Conservation (phyloP, 495 filamentous ascomycete genomes). For the Aspergillus sclerotioniger region DNA sequence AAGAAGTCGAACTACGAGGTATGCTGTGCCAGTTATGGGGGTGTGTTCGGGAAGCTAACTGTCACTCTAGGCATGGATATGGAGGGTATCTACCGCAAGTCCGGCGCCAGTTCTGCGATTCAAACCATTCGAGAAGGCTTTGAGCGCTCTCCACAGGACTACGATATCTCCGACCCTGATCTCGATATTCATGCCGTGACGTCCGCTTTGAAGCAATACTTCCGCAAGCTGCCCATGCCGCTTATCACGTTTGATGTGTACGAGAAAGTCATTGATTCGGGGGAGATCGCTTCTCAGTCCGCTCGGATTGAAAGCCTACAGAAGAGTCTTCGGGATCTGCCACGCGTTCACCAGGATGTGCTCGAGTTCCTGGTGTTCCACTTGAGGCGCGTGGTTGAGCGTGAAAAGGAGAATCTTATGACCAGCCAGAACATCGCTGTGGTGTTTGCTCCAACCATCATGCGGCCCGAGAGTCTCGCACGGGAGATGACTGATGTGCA, state of each 20-base stretch:
- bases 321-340: constrained; percentile 70
- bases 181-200: constrained; percentile 97
- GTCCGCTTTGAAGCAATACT: constrained; percentile 94
- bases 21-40: constrained; percentile 15
- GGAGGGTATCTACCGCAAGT: constrained; percentile 98
- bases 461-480: constrained; percentile 83
- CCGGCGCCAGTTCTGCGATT: constrained; percentile 82
- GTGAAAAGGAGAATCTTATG: constrained; percentile 87
- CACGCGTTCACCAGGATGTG: constrained; percentile 77
- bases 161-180: constrained; percentile 87
- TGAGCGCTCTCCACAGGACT: constrained; percentile 67
- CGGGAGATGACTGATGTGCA: constrained; percentile 96
- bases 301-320: constrained; percentile 65
- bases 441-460: constrained; percentile 96
- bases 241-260: constrained; percentile 93
- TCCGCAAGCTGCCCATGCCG: constrained; percentile 88
- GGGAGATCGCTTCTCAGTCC: constrained; percentile 33
- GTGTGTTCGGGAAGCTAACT: neutral
- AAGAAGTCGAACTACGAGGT: constrained; percentile 91
- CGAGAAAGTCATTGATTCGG: constrained; percentile 78
- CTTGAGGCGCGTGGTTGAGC: constrained; percentile 79
- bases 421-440: constrained; percentile 92
- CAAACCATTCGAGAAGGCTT: constrained; percentile 88
- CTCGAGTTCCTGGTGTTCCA: constrained; percentile 96
- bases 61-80: constrained; percentile 78